Base-by-base conservation (phyloP, 1,139 yeast genomes). In the Zygoascus sp. region DNA sequence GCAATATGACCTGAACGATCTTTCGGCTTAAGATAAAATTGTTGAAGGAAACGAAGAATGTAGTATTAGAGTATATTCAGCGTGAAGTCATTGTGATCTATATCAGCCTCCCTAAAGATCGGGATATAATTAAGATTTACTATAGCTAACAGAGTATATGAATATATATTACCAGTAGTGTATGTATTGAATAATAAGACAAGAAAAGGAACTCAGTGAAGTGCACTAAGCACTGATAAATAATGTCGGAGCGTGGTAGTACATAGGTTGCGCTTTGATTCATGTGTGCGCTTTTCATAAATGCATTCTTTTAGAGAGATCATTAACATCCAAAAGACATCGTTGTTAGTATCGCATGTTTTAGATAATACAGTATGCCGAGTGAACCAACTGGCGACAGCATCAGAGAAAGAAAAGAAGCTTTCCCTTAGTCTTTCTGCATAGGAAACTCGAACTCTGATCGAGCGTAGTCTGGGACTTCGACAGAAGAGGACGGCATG, bases 1-100 rank as follows among this genome's bases (percentile, higher is more conserved):
- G 41, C 45, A 42, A 20, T 42, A 42, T 22, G 45, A 42, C 9
- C 19, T 35, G 21, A 19, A 27, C 11, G 45, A 42, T 16, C 30
- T 40, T 30, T 22, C 27, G 13, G 43, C 30, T 2, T 40, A 32
- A 30, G 10, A 17, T 19, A 10, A 5, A 9, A 9, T 16, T 32
- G 13, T 21, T 20, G 25, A 13, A 6, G 17, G 9, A 35, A n/a
- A 34, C 17, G 37, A n/a, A 35, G n/a, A 30, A 13, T 10, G 9
- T 22, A 6, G 25, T 22, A 22, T 22, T 7, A 7, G 25, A 6
- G 6, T 25, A 10, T 25, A 4, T 3, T 10, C 8, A n/a, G 7
- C 28, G 9, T 10, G 28, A 3, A 25, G 28, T 3, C n/a, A 25
- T 25, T 3, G n/a, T n/a, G n/a, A n/a, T n/a, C n/a, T n/a, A n/a